Conservation (phyloP, 192 early-diverging fungal species). For the Coemansia sp. region DNA sequence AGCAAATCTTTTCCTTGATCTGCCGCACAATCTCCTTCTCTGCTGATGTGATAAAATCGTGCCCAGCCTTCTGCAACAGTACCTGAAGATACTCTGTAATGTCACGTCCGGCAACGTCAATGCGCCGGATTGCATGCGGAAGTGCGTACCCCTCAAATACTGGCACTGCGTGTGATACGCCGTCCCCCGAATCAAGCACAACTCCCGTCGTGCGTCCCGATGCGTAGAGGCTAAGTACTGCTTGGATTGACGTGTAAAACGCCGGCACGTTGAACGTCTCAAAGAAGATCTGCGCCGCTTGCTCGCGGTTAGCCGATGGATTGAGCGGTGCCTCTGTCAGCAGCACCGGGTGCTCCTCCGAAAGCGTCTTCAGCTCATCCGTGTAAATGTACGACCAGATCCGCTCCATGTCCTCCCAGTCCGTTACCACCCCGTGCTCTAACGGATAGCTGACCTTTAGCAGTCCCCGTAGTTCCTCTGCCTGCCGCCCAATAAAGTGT, state of each 20-base stretch:
- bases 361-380: slow-evolving; percentile 92
- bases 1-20: slow-evolving; percentile 96
- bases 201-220: slow-evolving; percentile 97
- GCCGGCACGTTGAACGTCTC: slow-evolving; percentile 99
- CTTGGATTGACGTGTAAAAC: slow-evolving; percentile 95
- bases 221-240: slow-evolving; percentile 94
- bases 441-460: slow-evolving; percentile 93
- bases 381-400: slow-evolving; percentile 98
- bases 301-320: slow-evolving; percentile 87
- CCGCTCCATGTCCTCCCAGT: slow-evolving; percentile 99
- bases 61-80: slow-evolving; percentile 88
- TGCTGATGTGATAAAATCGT: slow-evolving; percentile 85
- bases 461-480: slow-evolving; percentile 94
- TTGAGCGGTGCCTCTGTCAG: slow-evolving; percentile 97
- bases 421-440: slow-evolving; percentile 94
- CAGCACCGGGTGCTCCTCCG: slow-evolving; percentile 98
- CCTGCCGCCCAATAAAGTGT: slow-evolving; percentile 91
- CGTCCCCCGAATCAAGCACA: slow-evolving; percentile 94
- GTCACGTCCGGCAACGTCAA: slow-evolving; percentile 95
- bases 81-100: slow-evolving; percentile 90
- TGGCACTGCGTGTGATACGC: slow-evolving; percentile 93
- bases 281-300: slow-evolving; percentile 95
- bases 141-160: slow-evolving; percentile 97
- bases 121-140: slow-evolving; percentile 87
- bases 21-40: slow-evolving; percentile 94